phyloP scores from a whole-genome alignment of 2,329 filamentous ascomycete species.

The Verticillium longisporum region DNA sequence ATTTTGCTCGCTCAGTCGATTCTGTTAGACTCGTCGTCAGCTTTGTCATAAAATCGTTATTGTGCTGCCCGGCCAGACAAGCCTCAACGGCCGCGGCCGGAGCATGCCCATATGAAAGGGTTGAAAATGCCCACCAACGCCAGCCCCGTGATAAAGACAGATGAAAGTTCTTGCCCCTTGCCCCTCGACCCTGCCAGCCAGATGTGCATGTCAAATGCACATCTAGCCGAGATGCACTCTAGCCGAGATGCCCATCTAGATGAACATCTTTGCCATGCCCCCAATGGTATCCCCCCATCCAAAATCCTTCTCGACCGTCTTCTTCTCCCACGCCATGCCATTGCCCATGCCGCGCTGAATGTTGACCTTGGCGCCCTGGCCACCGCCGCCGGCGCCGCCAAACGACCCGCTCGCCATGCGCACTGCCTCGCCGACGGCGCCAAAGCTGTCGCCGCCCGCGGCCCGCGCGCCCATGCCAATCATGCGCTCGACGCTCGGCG shows the following conservation, averaged over 20 bases:
- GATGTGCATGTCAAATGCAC: no score
- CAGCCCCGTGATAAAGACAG: neutral
- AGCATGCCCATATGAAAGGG: neutral
- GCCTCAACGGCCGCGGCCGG: neutral
- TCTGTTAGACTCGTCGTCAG: neutral
- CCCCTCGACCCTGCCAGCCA: no score
- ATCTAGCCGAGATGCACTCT: no score
- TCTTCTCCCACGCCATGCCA: conserved; percentile 30
- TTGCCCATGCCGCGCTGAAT: conserved; percentile 26
- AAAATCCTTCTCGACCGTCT: conserved; percentile 24
- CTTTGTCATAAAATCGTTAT: neutral
- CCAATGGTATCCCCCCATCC: conserved; percentile 28
- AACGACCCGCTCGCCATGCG: conserved; percentile 38
- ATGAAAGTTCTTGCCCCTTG: no score
- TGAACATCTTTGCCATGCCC: conserved; percentile 31
- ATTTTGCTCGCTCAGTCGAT: neutral
- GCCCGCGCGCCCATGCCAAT: conserved; percentile 46
- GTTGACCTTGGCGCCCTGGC: conserved; percentile 16
- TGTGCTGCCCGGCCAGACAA: neutral
- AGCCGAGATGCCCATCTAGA: neutral
- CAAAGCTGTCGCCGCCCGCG: conserved; percentile 37
- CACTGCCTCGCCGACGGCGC: conserved; percentile 48
- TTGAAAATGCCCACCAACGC: neutral
- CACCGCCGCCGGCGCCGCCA: conserved; percentile 5
- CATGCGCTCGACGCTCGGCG: conserved; percentile 53